Evolutionary conservation across 495 filamentous ascomycete species (phyloP), one percentile per base, ranked within the genome.

Genomic region (Penicillium ochrochloron): DNA sequence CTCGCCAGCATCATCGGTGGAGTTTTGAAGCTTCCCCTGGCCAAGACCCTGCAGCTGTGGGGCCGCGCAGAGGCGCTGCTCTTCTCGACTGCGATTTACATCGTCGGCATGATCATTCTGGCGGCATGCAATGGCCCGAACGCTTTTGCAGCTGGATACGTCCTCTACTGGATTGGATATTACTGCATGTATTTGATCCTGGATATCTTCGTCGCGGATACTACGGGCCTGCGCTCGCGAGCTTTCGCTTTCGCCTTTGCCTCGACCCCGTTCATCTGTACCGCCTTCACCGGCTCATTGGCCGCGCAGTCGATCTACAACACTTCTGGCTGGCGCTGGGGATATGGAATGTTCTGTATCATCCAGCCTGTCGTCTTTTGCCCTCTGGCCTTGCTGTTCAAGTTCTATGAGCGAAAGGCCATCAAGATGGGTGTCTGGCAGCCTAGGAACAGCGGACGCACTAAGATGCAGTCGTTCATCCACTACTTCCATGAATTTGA

Each of bases 41-140:
- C 87, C 35, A 90, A 90, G 70, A 80, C 90, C 33, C 73, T 91
- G 56, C 88, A 91, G 69, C 76, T 89, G 29, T 91, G 85, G 82
- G 89, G 89, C 44, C 70, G 86, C 67, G 64, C 83, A 64, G 75
- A 85, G 64, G 82, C 77, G 33, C 85, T 89, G 62, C 78, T 77
- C 10, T 57, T 83, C 50, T 76, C 78, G 41, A 68, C 78, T 0
- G 33, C 60, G 1, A 53, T 83, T 17, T 75, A 76, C 44, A 68
- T 77, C 0, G 34, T 83, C 1, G 83, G 83, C 0, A 70, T 84
- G 57, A 74, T 85, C 46, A 68, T 84, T 54, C 75, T 86, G 31
- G 78, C 83, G 0, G 68, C 73, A 0, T 84, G 82, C 62, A 76
- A 79, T 34, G 75, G 75, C 3, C 78, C 83, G 11, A 72, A 73